Conservation (phyloP, 2,329 filamentous ascomycete genomes). For the Neofusicoccum cordaticola region DNA sequence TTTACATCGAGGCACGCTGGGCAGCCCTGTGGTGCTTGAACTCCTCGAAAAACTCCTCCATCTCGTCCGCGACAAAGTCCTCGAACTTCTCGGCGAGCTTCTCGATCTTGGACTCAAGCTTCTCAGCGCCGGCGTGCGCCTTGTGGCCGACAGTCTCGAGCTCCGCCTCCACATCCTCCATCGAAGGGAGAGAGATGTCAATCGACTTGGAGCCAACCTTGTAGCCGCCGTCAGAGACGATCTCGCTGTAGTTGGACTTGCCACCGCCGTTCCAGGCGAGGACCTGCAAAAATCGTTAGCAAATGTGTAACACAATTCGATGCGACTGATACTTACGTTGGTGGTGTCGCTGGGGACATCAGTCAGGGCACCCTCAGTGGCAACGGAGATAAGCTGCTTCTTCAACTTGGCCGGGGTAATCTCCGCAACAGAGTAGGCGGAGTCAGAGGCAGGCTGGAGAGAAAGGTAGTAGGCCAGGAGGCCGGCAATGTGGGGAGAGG, state of each 20-base stretch:
- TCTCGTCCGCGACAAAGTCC: constrained; percentile 48
- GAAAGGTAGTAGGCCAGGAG: constrained; percentile 97
- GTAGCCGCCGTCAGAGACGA: constrained; percentile 73
- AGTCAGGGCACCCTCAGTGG: constrained; percentile 71
- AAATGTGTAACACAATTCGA: not conserved
- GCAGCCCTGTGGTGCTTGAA: constrained; percentile 32
- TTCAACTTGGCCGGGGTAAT: constrained; percentile 95
- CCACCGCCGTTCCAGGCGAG: constrained; percentile 99
- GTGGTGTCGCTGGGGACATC: constrained; percentile 83
- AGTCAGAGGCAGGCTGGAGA: constrained; percentile 85
- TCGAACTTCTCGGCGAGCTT: constrained; percentile 44
- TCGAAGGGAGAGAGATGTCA: constrained; percentile 23
- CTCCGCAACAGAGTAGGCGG: constrained; percentile 82
- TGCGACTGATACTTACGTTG: constrained; percentile 59
- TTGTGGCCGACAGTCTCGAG: constrained; percentile 38
- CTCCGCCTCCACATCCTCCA: constrained; percentile 27
- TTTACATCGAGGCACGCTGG: constrained; percentile 1
- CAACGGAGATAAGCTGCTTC: constrained; percentile 78
- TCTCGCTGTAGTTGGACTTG: constrained; percentile 82
- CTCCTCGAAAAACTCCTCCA: constrained; percentile 57
- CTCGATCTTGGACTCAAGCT: constrained; percentile 49
- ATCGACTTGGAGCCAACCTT: constrained; percentile 40
- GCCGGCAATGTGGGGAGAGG: constrained; percentile 93
- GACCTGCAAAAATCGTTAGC: constrained; percentile 48
- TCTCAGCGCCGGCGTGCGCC: constrained; percentile 33